Conservation (phyloP, 306 rosid genomes). For the Acacia melanoxylon region DNA sequence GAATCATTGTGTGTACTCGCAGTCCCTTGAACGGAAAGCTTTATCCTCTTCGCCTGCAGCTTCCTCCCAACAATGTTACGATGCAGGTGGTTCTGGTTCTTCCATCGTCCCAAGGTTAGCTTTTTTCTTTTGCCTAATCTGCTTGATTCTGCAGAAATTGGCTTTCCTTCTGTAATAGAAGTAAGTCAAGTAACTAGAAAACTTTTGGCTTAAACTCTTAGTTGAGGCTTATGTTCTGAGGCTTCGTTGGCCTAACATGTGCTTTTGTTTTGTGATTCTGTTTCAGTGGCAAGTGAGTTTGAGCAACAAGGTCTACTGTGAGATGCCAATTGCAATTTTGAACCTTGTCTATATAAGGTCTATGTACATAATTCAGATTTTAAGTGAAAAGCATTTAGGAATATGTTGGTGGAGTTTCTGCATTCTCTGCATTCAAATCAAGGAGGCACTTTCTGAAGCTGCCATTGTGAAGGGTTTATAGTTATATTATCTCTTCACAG, state of each 20-base stretch:
- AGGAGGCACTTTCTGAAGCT: background rate
- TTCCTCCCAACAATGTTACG: slow-evolving; percentile 85
- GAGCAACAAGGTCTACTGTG: slow-evolving; percentile 53
- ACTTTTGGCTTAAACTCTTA: background rate
- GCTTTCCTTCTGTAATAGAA: background rate
- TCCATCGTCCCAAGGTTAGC: slow-evolving; percentile 62
- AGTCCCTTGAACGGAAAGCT: slow-evolving; percentile 85
- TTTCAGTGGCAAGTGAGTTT: slow-evolving; percentile 63
- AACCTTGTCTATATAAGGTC: background rate
- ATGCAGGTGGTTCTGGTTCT: slow-evolving; percentile 78
- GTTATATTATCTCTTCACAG: background rate
- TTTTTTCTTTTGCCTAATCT: slow-evolving; percentile 4
- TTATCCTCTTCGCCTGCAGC: slow-evolving; percentile 89
- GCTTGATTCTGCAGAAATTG: background rate
- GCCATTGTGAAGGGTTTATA: background rate
- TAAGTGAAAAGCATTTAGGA: slow-evolving; percentile 15
- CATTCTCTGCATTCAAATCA: slow-evolving; percentile 23
- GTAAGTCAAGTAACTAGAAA: background rate
- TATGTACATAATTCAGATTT: slow-evolving; percentile 44
- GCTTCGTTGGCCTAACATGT: slow-evolving; percentile 1
- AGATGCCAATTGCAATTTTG: slow-evolving; percentile 41
- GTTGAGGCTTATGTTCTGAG: background rate
- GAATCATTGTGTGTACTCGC: slow-evolving; percentile 65
- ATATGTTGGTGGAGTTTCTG: background rate
- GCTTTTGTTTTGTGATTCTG: slow-evolving; percentile 9